phyloP scores from a whole-genome alignment of 1,284 basidiomycete genomes.

The Trametes sp. region DNA sequence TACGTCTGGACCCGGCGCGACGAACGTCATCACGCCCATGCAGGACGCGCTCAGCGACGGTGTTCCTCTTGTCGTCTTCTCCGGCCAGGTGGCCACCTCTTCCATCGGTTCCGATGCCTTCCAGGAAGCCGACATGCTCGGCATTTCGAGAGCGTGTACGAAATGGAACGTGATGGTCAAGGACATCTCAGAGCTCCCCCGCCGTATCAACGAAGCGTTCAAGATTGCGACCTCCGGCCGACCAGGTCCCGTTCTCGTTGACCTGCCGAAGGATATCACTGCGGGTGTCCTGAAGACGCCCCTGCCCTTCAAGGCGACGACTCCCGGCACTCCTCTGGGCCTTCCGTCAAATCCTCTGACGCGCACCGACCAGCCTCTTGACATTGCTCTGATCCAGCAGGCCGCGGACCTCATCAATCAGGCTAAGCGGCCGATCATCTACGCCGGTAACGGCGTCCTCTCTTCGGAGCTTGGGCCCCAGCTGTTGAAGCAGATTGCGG shows the following conservation, averaged over 20 bases:
- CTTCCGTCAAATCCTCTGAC: constrained; percentile 81
- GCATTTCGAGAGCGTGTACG: constrained; percentile 96
- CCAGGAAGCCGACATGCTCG: constrained; percentile 97
- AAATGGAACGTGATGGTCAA: constrained; percentile 99
- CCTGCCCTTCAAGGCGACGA: constrained; percentile 85
- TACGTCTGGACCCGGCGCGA: constrained; percentile 97
- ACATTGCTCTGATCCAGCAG: constrained; percentile 75
- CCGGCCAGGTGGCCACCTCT: constrained; percentile 97
- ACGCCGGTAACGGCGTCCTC: constrained; percentile 93
- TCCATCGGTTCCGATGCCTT: constrained; percentile 98
- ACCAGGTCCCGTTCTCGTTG: constrained; percentile 96
- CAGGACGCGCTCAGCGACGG: constrained; percentile 97
- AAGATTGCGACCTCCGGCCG: constrained; percentile 98
- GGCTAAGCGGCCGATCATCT: constrained; percentile 92
- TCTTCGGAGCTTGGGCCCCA: constrained; percentile 85
- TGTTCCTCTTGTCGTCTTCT: constrained; percentile 94
- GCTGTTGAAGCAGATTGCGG: constrained; percentile 83
- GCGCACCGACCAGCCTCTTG: constrained; percentile 59
- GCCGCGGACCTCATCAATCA: constrained; percentile 93
- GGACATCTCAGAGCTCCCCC: constrained; percentile 93
- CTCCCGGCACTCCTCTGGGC: constrained; percentile 81
- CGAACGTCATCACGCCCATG: constrained; percentile 98
- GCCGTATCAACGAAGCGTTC: constrained; percentile 99
- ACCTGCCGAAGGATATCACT: constrained; percentile 97
- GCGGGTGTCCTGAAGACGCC: constrained; percentile 76